These are phyloP conservation scores for Ramaria rubella DNA, from an alignment of 768 basidiomycete species.

Conservation along the genomic window DNA sequence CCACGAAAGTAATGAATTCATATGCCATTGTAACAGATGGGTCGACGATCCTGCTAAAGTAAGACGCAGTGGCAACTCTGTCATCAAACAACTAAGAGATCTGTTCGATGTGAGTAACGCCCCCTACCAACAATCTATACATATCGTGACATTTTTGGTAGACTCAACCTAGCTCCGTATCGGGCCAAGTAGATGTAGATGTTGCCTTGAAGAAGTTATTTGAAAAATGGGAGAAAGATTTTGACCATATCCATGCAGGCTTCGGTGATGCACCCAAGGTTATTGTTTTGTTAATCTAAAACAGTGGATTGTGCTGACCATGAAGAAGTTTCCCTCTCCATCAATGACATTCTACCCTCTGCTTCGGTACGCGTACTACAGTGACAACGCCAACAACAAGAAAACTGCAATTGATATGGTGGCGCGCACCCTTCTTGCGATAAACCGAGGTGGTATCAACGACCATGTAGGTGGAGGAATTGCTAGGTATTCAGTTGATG, in stretches of 20 bases:
- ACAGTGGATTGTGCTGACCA: too few species aligned
- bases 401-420: conserved; percentile 15
- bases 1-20: not conserved
- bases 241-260: conserved; percentile 30
- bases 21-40: not conserved
- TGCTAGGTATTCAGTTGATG: conserved; percentile 35
- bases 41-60: not conserved
- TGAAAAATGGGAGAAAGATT: conserved; percentile 13
- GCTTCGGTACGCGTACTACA: conserved; percentile 15
- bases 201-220: not conserved
- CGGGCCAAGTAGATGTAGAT: not conserved
- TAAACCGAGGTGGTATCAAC: conserved; percentile 30
- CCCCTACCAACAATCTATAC: not conserved
- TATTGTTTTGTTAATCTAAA: too few species aligned
- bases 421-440: conserved; percentile 20
- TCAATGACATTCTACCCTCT: conserved; percentile 22
- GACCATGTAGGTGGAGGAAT: conserved; percentile 37
- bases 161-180: not conserved
- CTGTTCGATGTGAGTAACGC: not conserved
- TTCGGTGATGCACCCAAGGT: conserved; percentile 36
- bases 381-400: conserved; percentile 1
- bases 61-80: not conserved
- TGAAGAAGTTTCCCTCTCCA: conserved; percentile 12
- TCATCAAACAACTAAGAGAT: conserved; percentile 2
- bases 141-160: not conserved